These are phyloP conservation scores for Diplosphaera chodatii DNA, from an alignment of 139 green algal genomes.

Conservation along the genomic window DNA sequence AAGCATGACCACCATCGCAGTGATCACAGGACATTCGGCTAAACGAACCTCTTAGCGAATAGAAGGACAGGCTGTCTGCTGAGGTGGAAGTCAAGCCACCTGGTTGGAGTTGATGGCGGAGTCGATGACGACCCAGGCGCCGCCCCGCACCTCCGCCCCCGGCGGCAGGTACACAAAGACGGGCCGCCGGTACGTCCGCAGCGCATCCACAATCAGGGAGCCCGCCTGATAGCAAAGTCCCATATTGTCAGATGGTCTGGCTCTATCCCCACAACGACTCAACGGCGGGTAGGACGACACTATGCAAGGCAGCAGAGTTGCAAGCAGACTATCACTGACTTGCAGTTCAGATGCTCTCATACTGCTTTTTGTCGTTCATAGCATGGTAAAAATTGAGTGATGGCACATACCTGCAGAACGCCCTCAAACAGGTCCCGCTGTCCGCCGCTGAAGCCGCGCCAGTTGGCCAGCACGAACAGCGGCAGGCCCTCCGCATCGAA, in stretches of 20 bases:
- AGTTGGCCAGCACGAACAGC: slow-evolving; percentile 97
- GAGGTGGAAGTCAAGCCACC: neutral
- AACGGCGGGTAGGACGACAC: too few species aligned
- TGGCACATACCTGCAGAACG: slow-evolving; percentile 73
- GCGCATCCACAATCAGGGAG: slow-evolving; percentile 91
- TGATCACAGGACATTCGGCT: too few species aligned
- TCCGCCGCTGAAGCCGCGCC: slow-evolving; percentile 95
- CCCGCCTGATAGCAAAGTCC: slow-evolving; percentile 56
- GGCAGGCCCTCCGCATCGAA: slow-evolving; percentile 92
- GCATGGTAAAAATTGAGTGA: too few species aligned
- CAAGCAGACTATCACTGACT: too few species aligned
- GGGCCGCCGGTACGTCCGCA: slow-evolving; percentile 85
- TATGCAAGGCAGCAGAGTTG: too few species aligned
- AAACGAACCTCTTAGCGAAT: too few species aligned
- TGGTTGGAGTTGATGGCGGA: slow-evolving; percentile 80
- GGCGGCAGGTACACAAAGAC: slow-evolving; percentile 95
- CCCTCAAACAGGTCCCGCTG: slow-evolving; percentile 97
- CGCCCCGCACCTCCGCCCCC: slow-evolving; percentile 89
- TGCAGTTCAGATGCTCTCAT: too few species aligned
- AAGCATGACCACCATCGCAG: too few species aligned
- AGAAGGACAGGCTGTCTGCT: too few species aligned
- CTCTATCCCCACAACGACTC: too few species aligned
- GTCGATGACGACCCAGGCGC: slow-evolving; percentile 98
- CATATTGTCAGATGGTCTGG: neutral
- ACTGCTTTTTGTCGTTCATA: too few species aligned